These are phyloP conservation scores for Yarrowia divulgata DNA, from an alignment of 805 yeast species.

Conservation along the genomic window DNA sequence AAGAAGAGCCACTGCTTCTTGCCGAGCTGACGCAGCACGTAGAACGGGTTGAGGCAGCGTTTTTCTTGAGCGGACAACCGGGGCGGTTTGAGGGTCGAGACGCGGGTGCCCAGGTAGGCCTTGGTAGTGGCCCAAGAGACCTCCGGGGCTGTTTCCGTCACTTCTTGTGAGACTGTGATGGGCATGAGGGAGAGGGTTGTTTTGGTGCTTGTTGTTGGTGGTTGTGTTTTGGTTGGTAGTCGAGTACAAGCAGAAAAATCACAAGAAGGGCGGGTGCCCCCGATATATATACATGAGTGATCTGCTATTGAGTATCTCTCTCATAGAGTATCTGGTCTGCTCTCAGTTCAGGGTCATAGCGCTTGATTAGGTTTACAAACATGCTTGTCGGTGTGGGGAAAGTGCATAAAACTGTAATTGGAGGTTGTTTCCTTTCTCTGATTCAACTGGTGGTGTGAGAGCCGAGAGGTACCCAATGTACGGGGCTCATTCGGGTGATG, in stretches of 20 bases:
- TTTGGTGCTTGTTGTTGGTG: neutral
- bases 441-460: neutral
- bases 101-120: conserved; percentile 49
- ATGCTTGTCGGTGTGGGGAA: conserved; percentile 23
- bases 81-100: conserved; percentile 49
- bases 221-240: neutral
- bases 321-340: neutral
- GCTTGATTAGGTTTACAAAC: conserved; percentile 5
- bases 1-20: conserved; percentile 68
- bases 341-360: neutral
- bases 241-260: neutral
- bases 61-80: conserved; percentile 42
- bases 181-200: conserved; percentile 9
- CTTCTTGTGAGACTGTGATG: conserved; percentile 33
- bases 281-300: neutral
- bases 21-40: conserved; percentile 58
- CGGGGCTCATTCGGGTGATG: conserved; percentile 4
- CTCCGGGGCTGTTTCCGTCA: conserved; percentile 43
- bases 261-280: neutral
- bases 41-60: conserved; percentile 64
- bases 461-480: neutral
- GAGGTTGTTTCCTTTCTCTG: neutral
- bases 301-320: neutral
- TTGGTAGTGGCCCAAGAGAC: conserved; percentile 44
- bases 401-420: conserved; percentile 3